Evolutionary conservation across 306 rosid genomes (phyloP), one percentile per base, ranked within the genome.

Genomic region (Abrus precatorius): DNA sequence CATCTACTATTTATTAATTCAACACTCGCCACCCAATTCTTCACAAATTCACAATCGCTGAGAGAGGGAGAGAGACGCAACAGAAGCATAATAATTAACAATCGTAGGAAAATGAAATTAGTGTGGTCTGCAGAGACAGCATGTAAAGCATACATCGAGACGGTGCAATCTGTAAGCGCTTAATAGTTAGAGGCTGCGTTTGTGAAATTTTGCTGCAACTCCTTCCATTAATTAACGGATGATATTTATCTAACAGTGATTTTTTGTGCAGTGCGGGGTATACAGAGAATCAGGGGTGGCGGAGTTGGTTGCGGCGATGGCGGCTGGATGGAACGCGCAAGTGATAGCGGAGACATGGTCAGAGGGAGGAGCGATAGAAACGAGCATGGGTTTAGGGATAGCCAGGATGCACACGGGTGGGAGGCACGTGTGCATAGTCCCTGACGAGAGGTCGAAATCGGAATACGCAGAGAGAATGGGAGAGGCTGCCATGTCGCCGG

Each of bases 121-220:
- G 84, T 87, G 2, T 95, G 99, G 99, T 95, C 98, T 0, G 98
- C 97, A 0, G 99, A 95, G 44, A 88, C 81, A 13, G 98, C 99
- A 38, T 88, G 94, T 3, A 93, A 90, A 79, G 99, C 99, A 49
- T 95, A 95, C 85, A 88, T 95, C 81, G 88, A 95, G 38, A 95
- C 99, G 9, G 97, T 95, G 11, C 84, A 91, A 93, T 85, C 87
- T 6, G 97, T 92, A 84, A 89, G 97, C 80, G 72, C 6, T 36
- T 36, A 2, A 36, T 36, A 4, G 4, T 36, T 36, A 36, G 4
- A 36, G 3, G 40, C 40, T 36, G 40, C 40, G 40, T 36, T 36
- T 36, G 3, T 0, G 4, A 36, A 20, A 20, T 20, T 20, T 1
- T 38, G 41, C 41, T 38, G 3, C 41, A 4, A 45, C 49, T 45